Evolutionary conservation across 495 filamentous ascomycete genomes (phyloP), one percentile per base, ranked within the genome.

Genomic region (Aspergillus nanangensis): DNA sequence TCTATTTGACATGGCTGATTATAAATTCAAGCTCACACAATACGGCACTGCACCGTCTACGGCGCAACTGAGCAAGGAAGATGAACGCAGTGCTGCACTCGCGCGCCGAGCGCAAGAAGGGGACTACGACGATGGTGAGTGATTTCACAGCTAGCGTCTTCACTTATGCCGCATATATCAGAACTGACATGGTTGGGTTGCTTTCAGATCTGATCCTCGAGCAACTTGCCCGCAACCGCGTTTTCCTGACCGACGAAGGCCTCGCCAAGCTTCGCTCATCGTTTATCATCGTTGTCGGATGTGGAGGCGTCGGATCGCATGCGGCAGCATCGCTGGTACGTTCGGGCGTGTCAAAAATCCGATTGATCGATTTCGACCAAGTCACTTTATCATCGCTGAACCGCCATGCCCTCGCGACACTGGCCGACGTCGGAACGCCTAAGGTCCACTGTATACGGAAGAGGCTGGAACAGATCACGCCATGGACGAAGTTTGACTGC

Each of bases 361-460:
- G 94, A 2, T 78, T 99, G 20, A 84, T 99, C 52, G 93, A 99
- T 62, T 99, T 99, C 60, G 93, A 99, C 67, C 93, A 99, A 74
- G 94, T 96, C 20, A 91, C 90, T 0, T 75, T 99, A 3, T 93
- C 87, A 38, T 92, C 87, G 2, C 70, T 99, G 34, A 99, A 99
- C 64, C 77, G 93, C 37, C 93, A 99, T 62, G 91, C 93, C 3
- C 83, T 99, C 1, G 93, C 93, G 11, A 96, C 90, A 13, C 75
- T 97, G 9, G 87, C 86, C 23, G 93, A 99, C 55, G 93, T 99
- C 0, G 93, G 93, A 15, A 88, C 86, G n/a, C 81, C 90, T 1
- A 99, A 99, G 67, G 93, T 99, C 10, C 79, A 86, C 45, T 90
- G 86, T 49, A 77, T 97, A 25, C 75, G 81, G 56, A 79, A 77